Evolutionary conservation across 2,329 filamentous ascomycete species (phyloP), one percentile per base, ranked within the genome.

Genomic region (Talaromyces marneffei): DNA sequence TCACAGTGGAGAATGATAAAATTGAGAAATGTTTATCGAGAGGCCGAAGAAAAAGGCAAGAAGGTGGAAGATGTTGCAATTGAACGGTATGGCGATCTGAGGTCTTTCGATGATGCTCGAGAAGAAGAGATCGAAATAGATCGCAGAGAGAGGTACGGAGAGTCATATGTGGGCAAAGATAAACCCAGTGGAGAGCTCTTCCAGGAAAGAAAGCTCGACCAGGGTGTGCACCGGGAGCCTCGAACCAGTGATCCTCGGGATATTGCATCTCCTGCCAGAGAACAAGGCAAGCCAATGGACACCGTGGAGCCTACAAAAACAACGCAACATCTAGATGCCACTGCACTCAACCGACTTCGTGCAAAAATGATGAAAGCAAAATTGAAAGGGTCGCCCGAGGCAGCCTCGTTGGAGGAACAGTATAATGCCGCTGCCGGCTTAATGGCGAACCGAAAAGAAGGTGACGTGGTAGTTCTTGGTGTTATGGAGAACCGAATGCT

Each of bases 1-100:
- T 93, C 92, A 14, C 85, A 91, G 68, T 99, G 95, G 94, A 87
- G 95, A 55, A 96, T 99, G 92, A 96, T 89, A 5, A 97, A 92
- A 74, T 84, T 99, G 33, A 92, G 89, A 66, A 89, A 87, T 10
- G 90, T 96, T 1, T 96, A 96, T 73, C 84, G 85, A 27, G 83
- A 87, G 59, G 91, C 92, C 0, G 83, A 95, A 66, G 87, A 94
- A 68, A 87, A 80, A 0, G 87, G 87, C 0, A 82, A 82, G n/a
- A 69, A 84, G 0, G 81, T 95, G 0, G 93, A 97, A 6, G 90
- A 96, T 0, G 80, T 97, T 54, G 94, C 92, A 0, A 68, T 89
- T 39, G 89, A 96, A 67, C 83, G 91, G 12, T 97, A 89, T 70
- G 93, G 92, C 1, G 86, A 85, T 66, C 71, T 99, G 16, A 84